Percentiles rank a stretch among this genome's conserved stretches.
phyloP scores from a whole-genome alignment of 78 protist species.

The Emiliania huxleyi region DNA sequence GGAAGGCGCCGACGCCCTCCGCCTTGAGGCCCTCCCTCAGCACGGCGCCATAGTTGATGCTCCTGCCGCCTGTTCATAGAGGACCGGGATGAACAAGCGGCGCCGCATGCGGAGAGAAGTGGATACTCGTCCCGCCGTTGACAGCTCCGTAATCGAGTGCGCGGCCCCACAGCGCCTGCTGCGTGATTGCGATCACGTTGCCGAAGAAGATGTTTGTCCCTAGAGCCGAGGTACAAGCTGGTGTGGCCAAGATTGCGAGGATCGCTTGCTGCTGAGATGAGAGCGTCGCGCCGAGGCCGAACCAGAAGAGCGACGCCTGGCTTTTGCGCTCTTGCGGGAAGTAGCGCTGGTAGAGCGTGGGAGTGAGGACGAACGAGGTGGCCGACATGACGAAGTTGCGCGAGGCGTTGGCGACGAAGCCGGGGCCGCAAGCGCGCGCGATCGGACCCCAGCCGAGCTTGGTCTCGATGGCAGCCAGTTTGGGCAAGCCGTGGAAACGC shows the following conservation, averaged over 20 bases:
- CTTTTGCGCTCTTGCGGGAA: neutral
- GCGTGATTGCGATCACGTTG: neutral
- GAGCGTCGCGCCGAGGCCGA: neutral
- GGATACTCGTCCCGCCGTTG: too few species aligned
- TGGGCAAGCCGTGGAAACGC: neutral
- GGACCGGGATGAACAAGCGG: too few species aligned
- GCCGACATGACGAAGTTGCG: neutral
- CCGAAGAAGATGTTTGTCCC: neutral
- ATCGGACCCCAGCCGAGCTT: neutral
- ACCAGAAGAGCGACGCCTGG: neutral
- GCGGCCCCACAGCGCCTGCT: constrained; percentile 14
- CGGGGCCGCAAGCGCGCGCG: neutral
- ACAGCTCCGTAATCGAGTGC: neutral
- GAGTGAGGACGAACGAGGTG: neutral
- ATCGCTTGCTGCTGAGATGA: too few species aligned
- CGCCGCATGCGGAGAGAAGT: too few species aligned
- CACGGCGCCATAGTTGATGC: neutral
- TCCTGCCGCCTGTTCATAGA: too few species aligned
- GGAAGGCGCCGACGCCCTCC: neutral
- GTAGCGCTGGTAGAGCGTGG: neutral
- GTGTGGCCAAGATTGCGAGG: too few species aligned
- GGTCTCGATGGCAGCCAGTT: neutral
- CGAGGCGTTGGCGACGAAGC: neutral
- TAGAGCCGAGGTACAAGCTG: too few species aligned
- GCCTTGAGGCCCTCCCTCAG: neutral